Base-by-base conservation (phyloP, 1,139 yeast genomes). In the Meyerozyma sp. region DNA sequence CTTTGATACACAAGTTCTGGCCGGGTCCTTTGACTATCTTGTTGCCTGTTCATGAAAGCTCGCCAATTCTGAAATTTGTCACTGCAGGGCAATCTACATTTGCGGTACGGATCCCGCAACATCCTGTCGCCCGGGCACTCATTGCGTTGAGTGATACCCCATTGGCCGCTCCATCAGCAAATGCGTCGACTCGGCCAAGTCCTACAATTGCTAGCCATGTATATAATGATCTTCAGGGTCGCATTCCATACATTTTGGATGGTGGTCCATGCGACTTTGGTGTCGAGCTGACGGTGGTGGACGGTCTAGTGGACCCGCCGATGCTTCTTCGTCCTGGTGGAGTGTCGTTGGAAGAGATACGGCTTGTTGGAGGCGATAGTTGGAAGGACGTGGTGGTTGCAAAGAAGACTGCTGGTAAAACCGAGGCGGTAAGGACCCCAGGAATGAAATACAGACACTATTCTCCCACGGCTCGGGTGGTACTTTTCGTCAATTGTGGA, bases 401-500 rank as follows among this genome's bases (percentile, higher is more conserved):
- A 1, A 82, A 79, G 52, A 77, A 80, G 48, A 77, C 79, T 0
- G 89, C 91, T 0, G 82, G 77, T 2, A 71, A 73, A 20, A 62
- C 73, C 42, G 96, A 86, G 55, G 73, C 82, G 0, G 98, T 91
- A 0, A 77, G 86, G 52, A 93, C 98, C 0, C 98, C 98, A 0
- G 98, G 98, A 0, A 93, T 93, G 98, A 93, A 93, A 59, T 93
- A 93, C 61, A 82, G 88, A 53, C 98, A 93, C 62, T 93, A 93
- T 62, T 87, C 97, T 0, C 98, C 98, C 2, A 75, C 77, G 3
- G 96, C 97, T 0, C 80, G 77, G 47, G 97, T 93, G 6, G 71
- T 86, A 0, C 63, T 91, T n/a, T 81, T 89, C 50, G 65, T 73
- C 10, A 75, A 69, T 36, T 71, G 79, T 51, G 73, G 70, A 0